Evolutionary conservation across 176 grass and related monocot species (phyloP).

Genomic region (Miscanthus lutarioriparius): DNA sequence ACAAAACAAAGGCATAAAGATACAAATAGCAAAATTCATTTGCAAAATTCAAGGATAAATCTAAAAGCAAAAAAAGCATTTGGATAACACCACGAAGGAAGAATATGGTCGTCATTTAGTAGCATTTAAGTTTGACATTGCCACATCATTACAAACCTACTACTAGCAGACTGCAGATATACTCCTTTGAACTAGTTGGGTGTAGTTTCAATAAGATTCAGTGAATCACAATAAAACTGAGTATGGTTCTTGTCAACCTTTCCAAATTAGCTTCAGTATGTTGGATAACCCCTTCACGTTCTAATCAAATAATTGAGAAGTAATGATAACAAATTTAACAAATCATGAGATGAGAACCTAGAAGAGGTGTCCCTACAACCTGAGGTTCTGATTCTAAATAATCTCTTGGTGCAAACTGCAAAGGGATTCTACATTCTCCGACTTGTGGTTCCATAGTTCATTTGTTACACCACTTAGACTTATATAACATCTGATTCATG

Average conservation of each 20-base stretch:
- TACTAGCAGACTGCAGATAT: background rate
- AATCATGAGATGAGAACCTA: slow-evolving; percentile 1
- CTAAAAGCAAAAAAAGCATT: background rate
- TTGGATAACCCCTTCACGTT: background rate
- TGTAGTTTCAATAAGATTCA: background rate
- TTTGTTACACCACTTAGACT: background rate
- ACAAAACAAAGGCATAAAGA: background rate
- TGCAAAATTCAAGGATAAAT: slow-evolving; percentile 12
- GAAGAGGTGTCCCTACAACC: background rate
- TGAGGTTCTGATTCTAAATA: background rate
- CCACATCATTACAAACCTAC: slow-evolving; percentile 13
- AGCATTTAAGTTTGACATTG: background rate
- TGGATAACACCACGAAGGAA: background rate
- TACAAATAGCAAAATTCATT: background rate
- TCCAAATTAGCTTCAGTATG: slow-evolving; percentile 16
- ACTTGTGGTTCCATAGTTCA: background rate
- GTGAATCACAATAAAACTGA: background rate
- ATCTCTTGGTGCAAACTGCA: background rate
- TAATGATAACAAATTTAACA: slow-evolving; percentile 15
- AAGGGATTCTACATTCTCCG: background rate
- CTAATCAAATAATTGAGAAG: background rate
- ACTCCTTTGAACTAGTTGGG: background rate
- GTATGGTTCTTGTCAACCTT: slow-evolving; percentile 15
- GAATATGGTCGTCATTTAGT: background rate
- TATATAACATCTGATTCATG: slow-evolving; percentile 5